Evolutionary conservation across 2,329 filamentous ascomycete genomes (phyloP), one percentile per base, ranked within the genome.

Genomic region (Hymenoscyphus linearis): DNA sequence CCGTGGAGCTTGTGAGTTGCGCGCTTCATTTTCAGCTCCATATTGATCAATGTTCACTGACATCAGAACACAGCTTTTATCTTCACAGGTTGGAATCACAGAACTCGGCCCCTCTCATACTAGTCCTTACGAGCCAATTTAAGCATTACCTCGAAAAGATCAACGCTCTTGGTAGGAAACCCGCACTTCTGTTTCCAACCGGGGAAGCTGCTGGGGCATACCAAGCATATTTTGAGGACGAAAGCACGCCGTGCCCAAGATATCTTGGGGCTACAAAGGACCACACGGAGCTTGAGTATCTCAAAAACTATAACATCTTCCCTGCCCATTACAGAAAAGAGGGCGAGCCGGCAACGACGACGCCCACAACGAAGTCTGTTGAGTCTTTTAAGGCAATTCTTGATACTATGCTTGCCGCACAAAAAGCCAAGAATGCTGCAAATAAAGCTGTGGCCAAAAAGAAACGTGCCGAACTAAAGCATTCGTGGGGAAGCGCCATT

Each of bases 1-100:
- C 70, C 77, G 12, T 96, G 92, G 92, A 86, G 93, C 64, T 76
- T 96, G 90, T 95, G 79, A 80, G 87, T 60, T 57, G 25, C 54
- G 3, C n/a, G 2, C 14, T 47, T 22, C 16, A 34, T 57, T 14
- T 12, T 44, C 35, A 26, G 13, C 16, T 16, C 26, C 18, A 16
- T 36, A 31, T 40, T 40, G 9, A 4, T 7, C 53, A 34, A 35
- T 37, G 18, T 55, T 55, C 35, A n/a, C 31, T 58, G 6, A 58
- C 16, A 36, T 18, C 14, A 18, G 4, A 14, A 35, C 16, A 7
- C 55, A 90, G 88, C 59, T 91, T 87, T 74, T 92, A 89, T 72
- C 70, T 91, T 37, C 79, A 85, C 70, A 77, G 83, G 55, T 82
- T 83, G 0, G 65, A 70, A 16, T 72, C 76, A 2, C 66, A 76